Evolutionary conservation across 2,329 filamentous ascomycete species (phyloP).

Genomic region (Lithohypha guttulata): DNA sequence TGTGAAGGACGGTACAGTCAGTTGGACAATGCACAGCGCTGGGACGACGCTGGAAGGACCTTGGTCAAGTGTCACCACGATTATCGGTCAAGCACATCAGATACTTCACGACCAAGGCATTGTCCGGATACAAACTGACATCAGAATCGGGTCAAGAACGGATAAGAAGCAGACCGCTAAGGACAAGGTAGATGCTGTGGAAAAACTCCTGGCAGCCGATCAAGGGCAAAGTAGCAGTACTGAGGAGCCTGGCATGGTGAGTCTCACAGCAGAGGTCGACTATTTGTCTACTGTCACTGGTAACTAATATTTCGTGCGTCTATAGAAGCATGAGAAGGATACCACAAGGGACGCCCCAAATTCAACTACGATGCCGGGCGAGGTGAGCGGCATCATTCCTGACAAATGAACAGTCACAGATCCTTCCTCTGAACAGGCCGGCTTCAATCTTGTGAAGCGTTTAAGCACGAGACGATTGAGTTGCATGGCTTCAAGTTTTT

Average conservation of each 20-base stretch:
- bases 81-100: conserved; percentile 77
- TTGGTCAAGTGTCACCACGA: conserved; percentile 77
- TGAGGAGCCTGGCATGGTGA: conserved; percentile 3
- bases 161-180: conserved; percentile 74
- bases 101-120: conserved; percentile 68
- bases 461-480: no score
- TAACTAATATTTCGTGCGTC: not conserved
- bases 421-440: not conserved
- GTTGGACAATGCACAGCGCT: conserved; percentile 82
- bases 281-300: no score
- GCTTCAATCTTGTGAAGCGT: no score
- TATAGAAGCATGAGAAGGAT: not conserved
- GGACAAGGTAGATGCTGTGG: conserved; percentile 62
- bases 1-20: conserved; percentile 67
- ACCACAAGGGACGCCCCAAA: conserved; percentile 4
- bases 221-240: not conserved
- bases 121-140: conserved; percentile 75
- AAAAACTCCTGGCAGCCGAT: conserved; percentile 37
- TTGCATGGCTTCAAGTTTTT: no score
- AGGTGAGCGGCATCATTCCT: conserved; percentile 1
- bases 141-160: conserved; percentile 73
- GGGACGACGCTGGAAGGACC: conserved; percentile 87
- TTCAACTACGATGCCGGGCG: not conserved
- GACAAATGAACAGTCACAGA: not conserved
- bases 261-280: no score